phyloP scores from a whole-genome alignment of 192 early-diverging fungal genomes.

The Cetraspora pellucida region DNA sequence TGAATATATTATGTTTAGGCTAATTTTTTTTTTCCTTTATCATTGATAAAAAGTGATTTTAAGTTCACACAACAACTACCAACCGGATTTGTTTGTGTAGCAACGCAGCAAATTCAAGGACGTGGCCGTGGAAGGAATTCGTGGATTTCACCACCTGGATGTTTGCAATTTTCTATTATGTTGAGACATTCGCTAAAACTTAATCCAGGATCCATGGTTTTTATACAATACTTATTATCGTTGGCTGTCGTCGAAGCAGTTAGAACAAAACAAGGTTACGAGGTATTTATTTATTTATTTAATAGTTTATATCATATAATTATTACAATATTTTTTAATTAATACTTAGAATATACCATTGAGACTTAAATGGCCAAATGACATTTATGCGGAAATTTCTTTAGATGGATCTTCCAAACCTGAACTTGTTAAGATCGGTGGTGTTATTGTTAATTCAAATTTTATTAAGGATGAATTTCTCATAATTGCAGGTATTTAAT shows the following conservation, averaged over 20 bases:
- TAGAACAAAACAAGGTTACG: constrained; percentile 67
- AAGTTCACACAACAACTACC: constrained; percentile 67
- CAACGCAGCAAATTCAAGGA: constrained; percentile 81
- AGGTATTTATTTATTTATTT: constrained; percentile 32
- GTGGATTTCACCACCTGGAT: constrained; percentile 93
- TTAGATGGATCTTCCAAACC: constrained; percentile 39
- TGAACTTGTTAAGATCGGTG: constrained; percentile 79
- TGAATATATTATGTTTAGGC: constrained; percentile 9
- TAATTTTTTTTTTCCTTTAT: too few species aligned
- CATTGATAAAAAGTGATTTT: constrained; percentile 55
- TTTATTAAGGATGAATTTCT: constrained; percentile 72
- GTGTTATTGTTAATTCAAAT: constrained; percentile 85
- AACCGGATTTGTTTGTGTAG: constrained; percentile 78
- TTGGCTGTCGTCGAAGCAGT: constrained; percentile 84
- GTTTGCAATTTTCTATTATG: constrained; percentile 83
- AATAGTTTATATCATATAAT: not conserved
- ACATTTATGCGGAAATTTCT: constrained; percentile 77
- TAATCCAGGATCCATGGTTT: constrained; percentile 68
- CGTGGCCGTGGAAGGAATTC: constrained; percentile 90
- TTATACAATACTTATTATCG: constrained; percentile 93
- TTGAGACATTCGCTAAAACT: constrained; percentile 68
- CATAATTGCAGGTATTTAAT: constrained; percentile 74
- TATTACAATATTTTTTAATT: not conserved
- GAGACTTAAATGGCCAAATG: constrained; percentile 97
- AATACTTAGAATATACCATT: constrained; percentile 65